Conservation (phyloP, 306 rosid genomes). For the Rosa persica region DNA sequence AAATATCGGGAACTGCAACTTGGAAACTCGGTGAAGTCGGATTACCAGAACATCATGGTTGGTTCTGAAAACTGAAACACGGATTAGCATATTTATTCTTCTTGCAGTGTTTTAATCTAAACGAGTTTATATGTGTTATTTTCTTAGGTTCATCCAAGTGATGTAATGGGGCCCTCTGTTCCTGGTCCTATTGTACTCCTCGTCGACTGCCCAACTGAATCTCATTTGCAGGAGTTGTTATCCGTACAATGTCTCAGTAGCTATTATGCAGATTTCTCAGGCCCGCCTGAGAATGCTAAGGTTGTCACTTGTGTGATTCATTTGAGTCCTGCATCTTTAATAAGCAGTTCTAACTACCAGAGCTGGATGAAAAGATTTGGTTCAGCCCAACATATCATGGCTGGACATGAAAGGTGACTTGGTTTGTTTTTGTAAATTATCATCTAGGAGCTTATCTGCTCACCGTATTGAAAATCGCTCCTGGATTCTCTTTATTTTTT, state of each 20-base stretch:
- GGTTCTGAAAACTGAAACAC: slow-evolving; percentile 30
- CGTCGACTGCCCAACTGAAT: slow-evolving; percentile 85
- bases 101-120: slow-evolving; percentile 1
- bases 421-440: slow-evolving; percentile 14
- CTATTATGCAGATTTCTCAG: slow-evolving; percentile 51
- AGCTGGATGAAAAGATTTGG: slow-evolving; percentile 81
- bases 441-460: slow-evolving; percentile 10
- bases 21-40: slow-evolving; percentile 87
- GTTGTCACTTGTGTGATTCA: slow-evolving; percentile 74
- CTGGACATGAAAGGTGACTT: slow-evolving; percentile 81
- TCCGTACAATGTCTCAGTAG: slow-evolving; percentile 49
- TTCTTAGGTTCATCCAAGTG: slow-evolving; percentile 84
- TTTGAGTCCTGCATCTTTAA: slow-evolving; percentile 71
- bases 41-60: slow-evolving; percentile 62
- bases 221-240: slow-evolving; percentile 69
- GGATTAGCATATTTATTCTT: slow-evolving; percentile 6
- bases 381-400: slow-evolving; percentile 81
- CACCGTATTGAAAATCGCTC: slow-evolving; percentile 13
- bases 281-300: slow-evolving; percentile 44
- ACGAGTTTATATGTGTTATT: slow-evolving; percentile 17
- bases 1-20: slow-evolving; percentile 76
- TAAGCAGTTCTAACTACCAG: slow-evolving; percentile 60
- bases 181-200: slow-evolving; percentile 95
- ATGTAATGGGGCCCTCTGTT: slow-evolving; percentile 84
- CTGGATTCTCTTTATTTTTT: slow-evolving; percentile 24